Percentiles rank a stretch among this genome's conserved stretches.
These are phyloP conservation scores for Aspergillus incahuasiensis DNA, from an alignment of 495 filamentous ascomycete species.

Conservation along the genomic window DNA sequence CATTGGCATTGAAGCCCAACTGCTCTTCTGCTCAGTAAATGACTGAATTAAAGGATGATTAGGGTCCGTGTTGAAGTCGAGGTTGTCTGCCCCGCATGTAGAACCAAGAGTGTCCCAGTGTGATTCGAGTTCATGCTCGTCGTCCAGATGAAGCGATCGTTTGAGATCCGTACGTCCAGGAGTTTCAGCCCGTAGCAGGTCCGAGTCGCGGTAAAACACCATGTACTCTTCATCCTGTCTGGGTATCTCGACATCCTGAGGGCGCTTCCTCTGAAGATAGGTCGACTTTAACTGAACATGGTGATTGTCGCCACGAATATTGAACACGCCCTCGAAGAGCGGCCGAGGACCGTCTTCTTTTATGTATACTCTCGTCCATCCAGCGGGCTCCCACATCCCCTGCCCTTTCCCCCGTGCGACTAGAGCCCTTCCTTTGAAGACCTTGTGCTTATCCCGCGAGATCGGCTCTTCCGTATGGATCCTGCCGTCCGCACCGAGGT, in stretches of 20 bases:
- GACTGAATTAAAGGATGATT: slow-evolving; percentile 58
- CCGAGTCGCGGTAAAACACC: slow-evolving; percentile 88
- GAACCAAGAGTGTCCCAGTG: not conserved
- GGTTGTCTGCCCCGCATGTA: slow-evolving; percentile 60
- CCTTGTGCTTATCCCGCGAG: slow-evolving; percentile 64
- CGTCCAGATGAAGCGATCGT: slow-evolving; percentile 33
- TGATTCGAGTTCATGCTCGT: slow-evolving; percentile 10
- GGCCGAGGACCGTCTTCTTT: slow-evolving; percentile 70
- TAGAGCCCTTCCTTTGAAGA: slow-evolving; percentile 80
- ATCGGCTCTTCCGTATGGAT: slow-evolving; percentile 59
- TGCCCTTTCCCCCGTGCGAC: slow-evolving; percentile 53
- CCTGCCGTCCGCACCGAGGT: slow-evolving; percentile 65
- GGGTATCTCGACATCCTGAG: slow-evolving; percentile 66
- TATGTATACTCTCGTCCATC: slow-evolving; percentile 81
- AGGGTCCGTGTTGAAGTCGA: slow-evolving; percentile 65
- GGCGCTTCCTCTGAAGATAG: slow-evolving; percentile 69
- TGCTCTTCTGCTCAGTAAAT: slow-evolving; percentile 34
- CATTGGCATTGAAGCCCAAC: slow-evolving; percentile 52
- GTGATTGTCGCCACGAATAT: slow-evolving; percentile 72
- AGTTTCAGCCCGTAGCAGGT: slow-evolving; percentile 47
- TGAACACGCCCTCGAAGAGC: slow-evolving; percentile 89
- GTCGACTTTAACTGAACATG: slow-evolving; percentile 75
- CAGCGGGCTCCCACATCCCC: slow-evolving; percentile 71
- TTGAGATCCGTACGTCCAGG: slow-evolving; percentile 48
- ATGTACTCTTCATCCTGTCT: slow-evolving; percentile 67